Conservation (phyloP, 2,329 filamentous ascomycete genomes). For the Diplodia corticola region DNA sequence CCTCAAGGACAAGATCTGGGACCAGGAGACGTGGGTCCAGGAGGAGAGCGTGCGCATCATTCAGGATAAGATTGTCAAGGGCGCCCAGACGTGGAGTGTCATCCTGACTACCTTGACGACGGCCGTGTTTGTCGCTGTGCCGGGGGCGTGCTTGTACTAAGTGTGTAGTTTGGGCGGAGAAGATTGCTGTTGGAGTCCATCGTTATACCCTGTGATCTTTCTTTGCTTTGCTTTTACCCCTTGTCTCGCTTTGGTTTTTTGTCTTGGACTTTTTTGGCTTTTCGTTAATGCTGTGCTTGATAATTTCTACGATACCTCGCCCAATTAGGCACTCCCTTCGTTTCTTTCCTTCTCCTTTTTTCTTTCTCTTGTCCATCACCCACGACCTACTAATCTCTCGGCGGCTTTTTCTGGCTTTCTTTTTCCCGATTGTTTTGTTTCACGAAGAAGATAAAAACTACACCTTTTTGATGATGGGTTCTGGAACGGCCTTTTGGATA, state of each 20-base stretch:
- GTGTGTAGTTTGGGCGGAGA: not conserved
- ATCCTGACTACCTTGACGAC: conserved; percentile 35
- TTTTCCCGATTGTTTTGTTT: not conserved
- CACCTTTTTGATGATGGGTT: no score
- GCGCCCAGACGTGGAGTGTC: conserved; percentile 39
- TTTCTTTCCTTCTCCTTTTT: not conserved
- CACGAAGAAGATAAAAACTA: not conserved
- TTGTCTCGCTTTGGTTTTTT: not conserved
- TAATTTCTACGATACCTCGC: not conserved
- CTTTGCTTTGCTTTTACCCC: not conserved
- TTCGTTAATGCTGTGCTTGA: not conserved
- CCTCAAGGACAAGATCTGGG: conserved; percentile 71
- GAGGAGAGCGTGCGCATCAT: conserved; percentile 74
- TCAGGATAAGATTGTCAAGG: conserved; percentile 66
- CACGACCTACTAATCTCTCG: not conserved
- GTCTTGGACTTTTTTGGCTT: not conserved
- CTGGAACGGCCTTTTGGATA: no score
- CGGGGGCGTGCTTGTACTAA: conserved; percentile 23
- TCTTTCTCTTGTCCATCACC: no score
- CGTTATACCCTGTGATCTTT: conserved; percentile 1
- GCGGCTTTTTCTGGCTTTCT: not conserved
- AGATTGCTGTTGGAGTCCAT: not conserved
- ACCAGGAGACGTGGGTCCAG: conserved; percentile 74
- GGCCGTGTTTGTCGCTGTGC: conserved; percentile 29
- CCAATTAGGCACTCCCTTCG: not conserved